Evolutionary conservation across 106 monocot genomes (phyloP), one percentile per base, ranked within the genome.

Genomic region (Allium cepa): DNA sequence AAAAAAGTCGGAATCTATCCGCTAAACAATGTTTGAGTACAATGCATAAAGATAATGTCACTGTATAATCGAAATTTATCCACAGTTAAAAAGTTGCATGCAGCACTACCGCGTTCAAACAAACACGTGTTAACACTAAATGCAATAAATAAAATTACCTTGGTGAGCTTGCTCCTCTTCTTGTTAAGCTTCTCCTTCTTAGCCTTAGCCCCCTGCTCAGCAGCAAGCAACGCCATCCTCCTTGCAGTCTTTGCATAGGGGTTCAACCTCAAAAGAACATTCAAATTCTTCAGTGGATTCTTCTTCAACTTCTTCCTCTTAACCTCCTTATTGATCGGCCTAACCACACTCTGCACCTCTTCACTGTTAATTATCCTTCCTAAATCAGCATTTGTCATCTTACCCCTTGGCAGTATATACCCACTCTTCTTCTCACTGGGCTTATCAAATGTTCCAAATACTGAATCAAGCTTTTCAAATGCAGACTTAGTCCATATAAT

Each of bases 401-500:
- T 94, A 3, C 85, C 53, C 62, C 90, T 75, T 10, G 90, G 94
- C 17, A 94, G 72, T 26, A 94, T 81, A 49, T 81, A 94, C 9
- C 81, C 81, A 62, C 75, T 83, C 60, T 94, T 90, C 85, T 80
- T 81, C 72, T 81, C 81, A 2, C 88, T 77, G 0, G 77, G 71
- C 80, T 81, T 83, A 47, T 88, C 87, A 46, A 87, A 94, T 18
- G 85, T 87, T 13, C 90, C 94, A 28, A 74, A 94, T 2, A 94
- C 74, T 0, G 73, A 49, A 52, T 94, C 94, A 4, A 94, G 79
- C 80, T 87, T 90, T 81, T 94, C 85, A 58, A 94, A 94, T 0
- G 94, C 94, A 0, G 85, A 94, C 65, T 80, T 87, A 16, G 90
- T 90, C 94, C 94, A 94, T 57, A 94, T 64, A 59, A 95, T 79